phyloP scores from a whole-genome alignment of 1,284 basidiomycete species.

The Inonotus hispidus region DNA sequence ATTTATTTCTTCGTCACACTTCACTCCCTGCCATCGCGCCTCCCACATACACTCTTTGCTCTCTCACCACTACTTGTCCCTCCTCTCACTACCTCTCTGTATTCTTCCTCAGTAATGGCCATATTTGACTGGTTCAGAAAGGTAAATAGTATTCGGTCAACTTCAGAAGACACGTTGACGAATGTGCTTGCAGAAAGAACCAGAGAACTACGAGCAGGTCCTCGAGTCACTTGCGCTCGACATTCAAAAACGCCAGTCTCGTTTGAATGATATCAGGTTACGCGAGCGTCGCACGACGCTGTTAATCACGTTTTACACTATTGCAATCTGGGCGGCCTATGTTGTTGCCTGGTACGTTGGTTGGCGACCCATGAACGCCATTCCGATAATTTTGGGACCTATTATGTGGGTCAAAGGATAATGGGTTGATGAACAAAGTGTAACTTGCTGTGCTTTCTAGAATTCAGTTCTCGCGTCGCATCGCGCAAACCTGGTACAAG shows the following conservation, averaged over 20 bases:
- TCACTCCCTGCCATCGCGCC: background rate
- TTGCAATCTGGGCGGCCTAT: slow-evolving; percentile 79
- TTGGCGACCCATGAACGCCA: slow-evolving; percentile 48
- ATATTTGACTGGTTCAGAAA: slow-evolving; percentile 18
- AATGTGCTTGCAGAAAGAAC: slow-evolving; percentile 30
- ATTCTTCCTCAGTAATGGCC: slow-evolving; percentile 4
- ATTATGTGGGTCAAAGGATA: slow-evolving; percentile 54
- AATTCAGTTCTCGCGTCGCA: slow-evolving; percentile 75
- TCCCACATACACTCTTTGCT: background rate
- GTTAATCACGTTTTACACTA: slow-evolving; percentile 77
- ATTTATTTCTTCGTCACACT: background rate
- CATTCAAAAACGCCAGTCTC: slow-evolving; percentile 70
- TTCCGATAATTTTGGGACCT: slow-evolving; percentile 68
- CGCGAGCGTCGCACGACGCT: slow-evolving; percentile 81
- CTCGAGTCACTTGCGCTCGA: slow-evolving; percentile 60
- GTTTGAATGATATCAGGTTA: slow-evolving; percentile 83
- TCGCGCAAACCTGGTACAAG: slow-evolving; percentile 85
- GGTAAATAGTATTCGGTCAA: background rate
- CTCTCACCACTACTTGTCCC: background rate
- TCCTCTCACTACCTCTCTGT: background rate
- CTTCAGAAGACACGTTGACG: background rate
- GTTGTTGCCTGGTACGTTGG: slow-evolving; percentile 78
- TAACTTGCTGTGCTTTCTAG: slow-evolving; percentile 36
- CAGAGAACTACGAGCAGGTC: slow-evolving; percentile 68
- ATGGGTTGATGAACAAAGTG: background rate